Evolutionary conservation across 108 stramenopile species (phyloP), one percentile per base, ranked within the genome.

Genomic region (Conticribra guillardii): DNA sequence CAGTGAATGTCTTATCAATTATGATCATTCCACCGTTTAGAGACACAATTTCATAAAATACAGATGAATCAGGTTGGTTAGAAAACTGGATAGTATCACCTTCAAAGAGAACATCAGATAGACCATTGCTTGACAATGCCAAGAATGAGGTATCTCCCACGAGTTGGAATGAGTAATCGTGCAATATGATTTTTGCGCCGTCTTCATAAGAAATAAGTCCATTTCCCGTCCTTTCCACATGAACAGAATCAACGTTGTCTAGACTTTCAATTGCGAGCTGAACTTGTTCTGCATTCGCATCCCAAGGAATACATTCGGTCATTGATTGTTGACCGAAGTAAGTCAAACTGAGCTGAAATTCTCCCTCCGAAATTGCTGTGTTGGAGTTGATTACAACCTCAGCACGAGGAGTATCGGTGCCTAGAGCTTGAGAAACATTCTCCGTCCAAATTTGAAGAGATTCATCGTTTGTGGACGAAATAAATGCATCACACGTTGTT

Each of bases 261-360:
- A 82, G 73, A 29, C 30, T 60, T 51, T 86, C 84, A 22, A 90
- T 28, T 34, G 69, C 68, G 0, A 33, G 18, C 71, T 86, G 58
- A 29, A 90, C 60, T 33, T 84, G 73, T 3, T 31, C 49, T 15
- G 85, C 87, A 47, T 65, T 76, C 9, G 83, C 81, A 73, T 85
- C 65, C 86, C 86, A 90, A 31, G 72, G 53, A 19, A 90, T 74
- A 52, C 89, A 90, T 11, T 54, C 54, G 5, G 85, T 82, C 30
- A 24, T 73, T 17, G 70, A 19, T 60, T 73, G 51, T 21, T 69
- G 33, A 0, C 81, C 73, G 30, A 62, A 53, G 49, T 73, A 54
- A 28, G 48, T 67, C 26, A 87, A 60, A 52, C 54, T 56, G 5
- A 87, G 28, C 23, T 63, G 67, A 62, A 69, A 87, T 17, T 65